Conservation (phyloP, 2,329 filamentous ascomycete genomes). For the Colletotrichum sp. region DNA sequence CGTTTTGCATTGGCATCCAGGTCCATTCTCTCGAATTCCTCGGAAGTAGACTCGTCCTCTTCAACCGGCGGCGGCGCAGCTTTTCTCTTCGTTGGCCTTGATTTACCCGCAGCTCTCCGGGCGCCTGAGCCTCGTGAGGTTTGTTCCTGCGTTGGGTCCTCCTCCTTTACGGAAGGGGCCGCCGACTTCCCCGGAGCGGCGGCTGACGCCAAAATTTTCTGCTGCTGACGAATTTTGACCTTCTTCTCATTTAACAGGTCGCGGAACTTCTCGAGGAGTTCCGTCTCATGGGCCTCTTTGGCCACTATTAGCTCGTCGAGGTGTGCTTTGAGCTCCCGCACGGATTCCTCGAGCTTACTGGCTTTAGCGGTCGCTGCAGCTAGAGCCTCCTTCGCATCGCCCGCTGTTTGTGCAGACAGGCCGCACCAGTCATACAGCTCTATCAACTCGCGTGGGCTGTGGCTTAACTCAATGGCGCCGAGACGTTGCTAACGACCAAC, state of each 20-base stretch:
- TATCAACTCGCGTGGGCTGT: conserved; percentile 63
- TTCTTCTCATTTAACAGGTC: conserved; percentile 81
- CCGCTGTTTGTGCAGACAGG: conserved; percentile 55
- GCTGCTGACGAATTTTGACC: conserved; percentile 77
- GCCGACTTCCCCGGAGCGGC: conserved; percentile 47
- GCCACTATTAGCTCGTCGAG: conserved; percentile 69
- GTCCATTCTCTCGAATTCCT: conserved; percentile 57
- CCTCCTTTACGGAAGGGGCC: conserved; percentile 46
- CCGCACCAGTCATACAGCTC: conserved; percentile 75
- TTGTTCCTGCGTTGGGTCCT: conserved; percentile 23
- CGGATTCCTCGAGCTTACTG: conserved; percentile 56
- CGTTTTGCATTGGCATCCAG: conserved; percentile 40
- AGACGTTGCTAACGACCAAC: conserved; percentile 63
- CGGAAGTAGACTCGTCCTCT: conserved; percentile 45
- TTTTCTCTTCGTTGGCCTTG: conserved; percentile 58
- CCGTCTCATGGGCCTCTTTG: conserved; percentile 71
- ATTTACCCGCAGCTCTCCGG: conserved; percentile 35
- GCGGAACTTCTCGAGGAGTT: conserved; percentile 72
- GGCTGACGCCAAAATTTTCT: conserved; percentile 60
- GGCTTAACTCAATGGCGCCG: conserved; percentile 65
- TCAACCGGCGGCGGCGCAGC: conserved; percentile 36
- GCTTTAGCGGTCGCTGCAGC: conserved; percentile 45
- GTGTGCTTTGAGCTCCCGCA: conserved; percentile 65
- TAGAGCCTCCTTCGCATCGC: conserved; percentile 48
- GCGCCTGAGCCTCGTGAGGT: conserved; percentile 27